phyloP scores from a whole-genome alignment of 805 yeast genomes.

The Candida boidinii region DNA sequence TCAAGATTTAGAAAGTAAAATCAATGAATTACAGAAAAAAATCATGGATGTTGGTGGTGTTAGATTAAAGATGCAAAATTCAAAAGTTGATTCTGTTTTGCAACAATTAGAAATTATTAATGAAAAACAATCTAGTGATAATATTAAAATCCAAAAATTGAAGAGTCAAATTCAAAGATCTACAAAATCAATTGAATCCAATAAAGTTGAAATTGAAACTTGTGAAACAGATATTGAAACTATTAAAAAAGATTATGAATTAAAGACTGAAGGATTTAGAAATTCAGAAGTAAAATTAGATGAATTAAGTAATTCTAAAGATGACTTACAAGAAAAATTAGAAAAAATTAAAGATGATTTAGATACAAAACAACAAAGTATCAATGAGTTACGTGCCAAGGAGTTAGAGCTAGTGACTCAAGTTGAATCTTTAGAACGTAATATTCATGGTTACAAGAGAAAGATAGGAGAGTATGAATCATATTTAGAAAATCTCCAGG shows the following conservation, averaged over 20 bases:
- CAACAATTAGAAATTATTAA: slow-evolving; percentile 56
- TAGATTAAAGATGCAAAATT: slow-evolving; percentile 65
- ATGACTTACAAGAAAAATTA: slow-evolving; percentile 30
- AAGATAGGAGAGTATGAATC: slow-evolving; percentile 29
- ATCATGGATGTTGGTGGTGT: slow-evolving; percentile 92
- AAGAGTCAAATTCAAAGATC: slow-evolving; percentile 56
- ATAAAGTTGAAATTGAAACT: slow-evolving; percentile 36
- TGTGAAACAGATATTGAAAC: slow-evolving; percentile 25
- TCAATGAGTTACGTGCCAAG: slow-evolving; percentile 50
- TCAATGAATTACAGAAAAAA: slow-evolving; percentile 57
- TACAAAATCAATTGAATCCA: slow-evolving; percentile 34
- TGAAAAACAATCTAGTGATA: slow-evolving; percentile 50
- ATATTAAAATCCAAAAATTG: slow-evolving; percentile 47
- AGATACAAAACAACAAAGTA: slow-evolving; percentile 30
- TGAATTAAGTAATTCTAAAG: slow-evolving; percentile 21
- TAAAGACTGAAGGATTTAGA: slow-evolving; percentile 16
- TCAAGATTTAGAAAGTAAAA: slow-evolving; percentile 43
- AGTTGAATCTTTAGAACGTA: slow-evolving; percentile 44
- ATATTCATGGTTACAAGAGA: slow-evolving; percentile 27
- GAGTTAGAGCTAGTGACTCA: slow-evolving; percentile 62
- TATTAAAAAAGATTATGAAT: slow-evolving; percentile 22
- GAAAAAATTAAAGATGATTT: slow-evolving; percentile 34
- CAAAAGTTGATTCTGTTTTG: slow-evolving; percentile 69
- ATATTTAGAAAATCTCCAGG: slow-evolving; percentile 33
- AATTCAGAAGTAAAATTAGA: slow-evolving; percentile 26